Percentiles rank a stretch among this genome's conserved stretches.
These are phyloP conservation scores for Ogataea angusta DNA, from an alignment of 805 yeast species.

Conservation along the genomic window DNA sequence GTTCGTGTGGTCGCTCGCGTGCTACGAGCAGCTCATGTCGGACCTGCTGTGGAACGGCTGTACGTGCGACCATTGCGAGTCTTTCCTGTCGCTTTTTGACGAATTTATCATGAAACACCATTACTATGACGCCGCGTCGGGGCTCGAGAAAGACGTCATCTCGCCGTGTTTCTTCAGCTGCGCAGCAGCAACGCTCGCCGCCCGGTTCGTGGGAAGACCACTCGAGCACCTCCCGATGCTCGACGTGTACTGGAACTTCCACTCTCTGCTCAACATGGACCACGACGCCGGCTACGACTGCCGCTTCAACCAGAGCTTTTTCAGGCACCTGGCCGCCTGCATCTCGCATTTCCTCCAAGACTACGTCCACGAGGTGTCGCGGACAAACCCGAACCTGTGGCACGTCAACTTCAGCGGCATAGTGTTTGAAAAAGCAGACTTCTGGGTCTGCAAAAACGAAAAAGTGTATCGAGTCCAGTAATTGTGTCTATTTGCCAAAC, in stretches of 20 bases:
- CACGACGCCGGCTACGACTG: slow-evolving; percentile 41
- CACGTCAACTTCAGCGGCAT: slow-evolving; percentile 40
- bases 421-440: slow-evolving; percentile 30
- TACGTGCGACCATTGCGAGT: slow-evolving; percentile 53
- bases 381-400: slow-evolving; percentile 33
- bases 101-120: slow-evolving; percentile 61
- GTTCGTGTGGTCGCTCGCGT: slow-evolving; percentile 54
- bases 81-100: slow-evolving; percentile 50
- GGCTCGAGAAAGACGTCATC: slow-evolving; percentile 55
- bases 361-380: slow-evolving; percentile 36
- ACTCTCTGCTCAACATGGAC: slow-evolving; percentile 40
- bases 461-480: slow-evolving; percentile 1
- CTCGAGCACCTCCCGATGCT: slow-evolving; percentile 30
- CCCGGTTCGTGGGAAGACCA: slow-evolving; percentile 7
- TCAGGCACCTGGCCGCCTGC: slow-evolving; percentile 38
- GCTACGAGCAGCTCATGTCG: slow-evolving; percentile 69
- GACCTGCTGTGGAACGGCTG: slow-evolving; percentile 79
- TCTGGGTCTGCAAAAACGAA: slow-evolving; percentile 24
- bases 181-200: slow-evolving; percentile 42
- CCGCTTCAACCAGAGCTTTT: slow-evolving; percentile 42
- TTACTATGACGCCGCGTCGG: slow-evolving; percentile 46
- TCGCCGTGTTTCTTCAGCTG: slow-evolving; percentile 55
- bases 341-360: slow-evolving; percentile 46
- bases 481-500: slow-evolving; percentile 23
- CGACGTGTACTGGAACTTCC: slow-evolving; percentile 45